Conservation (phyloP, 805 yeast species). For the Ogataea haglerorum region DNA sequence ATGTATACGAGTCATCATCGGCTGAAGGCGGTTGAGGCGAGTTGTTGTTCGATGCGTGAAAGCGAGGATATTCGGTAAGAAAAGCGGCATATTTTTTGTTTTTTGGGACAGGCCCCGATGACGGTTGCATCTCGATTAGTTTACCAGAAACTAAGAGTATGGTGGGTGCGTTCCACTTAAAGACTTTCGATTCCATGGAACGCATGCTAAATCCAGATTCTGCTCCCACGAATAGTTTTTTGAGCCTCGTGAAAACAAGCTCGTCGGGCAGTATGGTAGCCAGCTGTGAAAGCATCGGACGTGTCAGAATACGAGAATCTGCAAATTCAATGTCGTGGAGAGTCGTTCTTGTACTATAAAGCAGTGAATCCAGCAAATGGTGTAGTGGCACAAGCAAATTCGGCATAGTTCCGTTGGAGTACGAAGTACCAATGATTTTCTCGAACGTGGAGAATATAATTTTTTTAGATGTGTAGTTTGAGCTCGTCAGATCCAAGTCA, state of each 20-base stretch:
- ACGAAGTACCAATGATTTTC: slow-evolving; percentile 24
- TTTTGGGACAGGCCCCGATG: slow-evolving; percentile 27
- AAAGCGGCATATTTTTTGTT: slow-evolving; percentile 52
- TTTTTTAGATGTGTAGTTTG: slow-evolving; percentile 15
- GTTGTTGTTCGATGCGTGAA: slow-evolving; percentile 26
- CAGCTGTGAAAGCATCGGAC: slow-evolving; percentile 36
- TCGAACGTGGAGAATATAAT: slow-evolving; percentile 36
- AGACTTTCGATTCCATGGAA: slow-evolving; percentile 75
- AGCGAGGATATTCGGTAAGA: slow-evolving; percentile 44
- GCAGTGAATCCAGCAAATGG: slow-evolving; percentile 40
- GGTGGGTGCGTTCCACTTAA: slow-evolving; percentile 91
- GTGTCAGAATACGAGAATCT: slow-evolving; percentile 38
- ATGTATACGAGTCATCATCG: slow-evolving; percentile 40
- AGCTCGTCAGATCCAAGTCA: slow-evolving; percentile 34
- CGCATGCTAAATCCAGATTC: slow-evolving; percentile 85
- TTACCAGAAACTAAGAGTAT: slow-evolving; percentile 67
- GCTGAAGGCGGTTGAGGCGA: slow-evolving; percentile 15
- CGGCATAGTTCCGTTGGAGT: slow-evolving; percentile 35
- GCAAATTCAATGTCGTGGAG: slow-evolving; percentile 10
- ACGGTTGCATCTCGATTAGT: slow-evolving; percentile 32
- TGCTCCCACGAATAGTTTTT: slow-evolving; percentile 67
- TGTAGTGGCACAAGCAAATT: slow-evolving; percentile 43
- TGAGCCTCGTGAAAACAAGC: slow-evolving; percentile 44
- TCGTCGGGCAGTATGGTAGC: slow-evolving; percentile 37
- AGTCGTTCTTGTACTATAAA: slow-evolving; percentile 20